Evolutionary conservation across 805 yeast species (phyloP).

Genomic region (Saturnispora mendoncae): DNA sequence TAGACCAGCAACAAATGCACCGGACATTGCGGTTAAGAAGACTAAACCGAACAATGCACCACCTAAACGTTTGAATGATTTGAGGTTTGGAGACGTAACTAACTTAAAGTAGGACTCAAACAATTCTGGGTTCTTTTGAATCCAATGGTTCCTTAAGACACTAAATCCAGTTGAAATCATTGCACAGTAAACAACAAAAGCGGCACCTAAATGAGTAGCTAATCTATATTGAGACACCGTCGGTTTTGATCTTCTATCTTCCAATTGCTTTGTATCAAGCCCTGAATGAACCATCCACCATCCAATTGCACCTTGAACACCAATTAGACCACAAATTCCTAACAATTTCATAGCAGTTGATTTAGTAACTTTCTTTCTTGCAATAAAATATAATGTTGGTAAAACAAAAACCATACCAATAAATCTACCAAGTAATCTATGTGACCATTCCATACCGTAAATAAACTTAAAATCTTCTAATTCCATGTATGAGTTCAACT

Average conservation of each 20-base stretch:
- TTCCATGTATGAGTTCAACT: slow-evolving; percentile 79
- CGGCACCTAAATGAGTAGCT: slow-evolving; percentile 90
- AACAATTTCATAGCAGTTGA: slow-evolving; percentile 60
- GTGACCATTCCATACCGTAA: slow-evolving; percentile 97
- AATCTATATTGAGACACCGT: slow-evolving; percentile 93
- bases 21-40: slow-evolving; percentile 90
- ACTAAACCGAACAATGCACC: slow-evolving; percentile 56
- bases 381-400: slow-evolving; percentile 80
- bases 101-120: slow-evolving; percentile 47
- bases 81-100: slow-evolving; percentile 53
- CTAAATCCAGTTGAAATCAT: slow-evolving; percentile 88
- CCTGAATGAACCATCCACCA: slow-evolving; percentile 99
- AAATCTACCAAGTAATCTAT: slow-evolving; percentile 83
- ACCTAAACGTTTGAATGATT: slow-evolving; percentile 47
- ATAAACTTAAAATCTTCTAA: slow-evolving; percentile 92
- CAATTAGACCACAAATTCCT: slow-evolving; percentile 69
- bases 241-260: slow-evolving; percentile 84
- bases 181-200: slow-evolving; percentile 77
- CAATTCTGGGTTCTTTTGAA: slow-evolving; percentile 54
- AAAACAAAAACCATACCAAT: slow-evolving; percentile 76
- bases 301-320: slow-evolving; percentile 91
- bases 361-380: slow-evolving; percentile 52
- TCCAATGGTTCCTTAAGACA: slow-evolving; percentile 63
- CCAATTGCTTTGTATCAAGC: slow-evolving; percentile 67
- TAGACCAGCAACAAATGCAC: slow-evolving; percentile 96